Conservation (phyloP, 2,329 filamentous ascomycete genomes). For the Xylariaceae sp. region DNA sequence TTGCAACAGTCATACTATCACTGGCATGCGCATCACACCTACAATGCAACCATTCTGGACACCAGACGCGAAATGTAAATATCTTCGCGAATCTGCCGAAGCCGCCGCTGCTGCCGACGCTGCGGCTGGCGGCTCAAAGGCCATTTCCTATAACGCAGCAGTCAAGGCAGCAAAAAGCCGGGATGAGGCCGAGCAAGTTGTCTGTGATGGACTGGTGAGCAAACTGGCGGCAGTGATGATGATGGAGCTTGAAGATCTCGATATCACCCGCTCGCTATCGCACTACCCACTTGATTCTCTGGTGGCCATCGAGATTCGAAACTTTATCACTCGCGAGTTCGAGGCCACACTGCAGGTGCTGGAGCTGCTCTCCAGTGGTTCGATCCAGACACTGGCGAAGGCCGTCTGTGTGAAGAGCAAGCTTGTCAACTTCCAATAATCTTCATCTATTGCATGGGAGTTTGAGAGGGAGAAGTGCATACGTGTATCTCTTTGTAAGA, state of each 20-base stretch:
- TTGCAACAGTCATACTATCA: conserved; percentile 49
- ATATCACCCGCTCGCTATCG: conserved; percentile 36
- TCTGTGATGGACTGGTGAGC: conserved; percentile 40
- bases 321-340: conserved; percentile 46
- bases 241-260: conserved; percentile 40
- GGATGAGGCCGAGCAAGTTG: conserved; percentile 41
- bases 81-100: conserved; percentile 38
- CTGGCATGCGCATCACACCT: conserved; percentile 47
- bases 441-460: not conserved
- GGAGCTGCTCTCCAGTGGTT: conserved; percentile 49
- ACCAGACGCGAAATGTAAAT: conserved; percentile 49
- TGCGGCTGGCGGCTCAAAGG: conserved; percentile 16
- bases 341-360: conserved; percentile 50
- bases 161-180: conserved; percentile 35
- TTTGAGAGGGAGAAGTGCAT: not conserved
- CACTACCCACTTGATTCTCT: conserved; percentile 44
- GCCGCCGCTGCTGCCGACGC: conserved; percentile 32
- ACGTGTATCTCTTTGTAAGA: conserved; percentile 2
- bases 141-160: conserved; percentile 39
- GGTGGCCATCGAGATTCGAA: conserved; percentile 45
- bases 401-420: conserved; percentile 44
- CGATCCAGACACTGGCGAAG: conserved; percentile 44
- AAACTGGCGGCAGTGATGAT: conserved; percentile 46
- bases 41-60: conserved; percentile 48
- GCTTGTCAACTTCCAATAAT: conserved; percentile 26